Evolutionary conservation across 495 filamentous ascomycete species (phyloP).

Genomic region (Annulohypoxylon maeteangense): DNA sequence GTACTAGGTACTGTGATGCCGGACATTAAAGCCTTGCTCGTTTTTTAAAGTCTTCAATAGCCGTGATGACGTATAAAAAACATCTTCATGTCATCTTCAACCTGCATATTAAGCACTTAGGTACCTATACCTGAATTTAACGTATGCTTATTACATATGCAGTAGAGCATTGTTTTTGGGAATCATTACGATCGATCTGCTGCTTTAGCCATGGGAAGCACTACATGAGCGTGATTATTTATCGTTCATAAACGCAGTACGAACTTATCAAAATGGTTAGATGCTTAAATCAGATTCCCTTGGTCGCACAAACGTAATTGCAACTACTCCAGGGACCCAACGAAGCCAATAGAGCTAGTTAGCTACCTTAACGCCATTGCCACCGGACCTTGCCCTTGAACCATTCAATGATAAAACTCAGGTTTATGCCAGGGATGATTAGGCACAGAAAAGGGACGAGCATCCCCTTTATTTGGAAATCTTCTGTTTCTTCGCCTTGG

Average conservation of each 20-base stretch:
- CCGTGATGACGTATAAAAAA: slow-evolving; percentile 1
- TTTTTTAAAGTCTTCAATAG: not conserved
- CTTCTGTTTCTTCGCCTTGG: slow-evolving; percentile 64
- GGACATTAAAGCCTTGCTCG: slow-evolving; percentile 5
- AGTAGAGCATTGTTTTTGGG: not conserved
- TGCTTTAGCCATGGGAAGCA: slow-evolving; percentile 1
- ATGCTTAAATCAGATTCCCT: slow-evolving; percentile 1
- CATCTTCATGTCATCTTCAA: not conserved
- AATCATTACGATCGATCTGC: slow-evolving; percentile 9
- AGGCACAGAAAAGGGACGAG: not conserved
- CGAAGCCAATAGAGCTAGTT: slow-evolving; percentile 3
- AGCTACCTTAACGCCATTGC: slow-evolving; percentile 38
- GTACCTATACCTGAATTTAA: not conserved
- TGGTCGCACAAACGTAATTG: slow-evolving; percentile 8
- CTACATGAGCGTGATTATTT: not conserved
- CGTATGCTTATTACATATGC: not conserved
- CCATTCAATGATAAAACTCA: slow-evolving; percentile 25
- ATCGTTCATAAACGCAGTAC: slow-evolving; percentile 1
- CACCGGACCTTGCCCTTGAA: slow-evolving; percentile 27
- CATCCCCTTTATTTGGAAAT: slow-evolving; percentile 39
- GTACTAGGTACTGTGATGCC: too few species aligned
- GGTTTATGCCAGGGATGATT: slow-evolving; percentile 16
- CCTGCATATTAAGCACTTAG: not conserved
- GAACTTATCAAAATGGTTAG: not conserved
- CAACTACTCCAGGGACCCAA: slow-evolving; percentile 11